A percentile compares a stretch with the other conserved stretches of the same genome.
phyloP scores from a whole-genome alignment of 2,329 filamentous ascomycete genomes.

The Alternaria metachromatica region DNA sequence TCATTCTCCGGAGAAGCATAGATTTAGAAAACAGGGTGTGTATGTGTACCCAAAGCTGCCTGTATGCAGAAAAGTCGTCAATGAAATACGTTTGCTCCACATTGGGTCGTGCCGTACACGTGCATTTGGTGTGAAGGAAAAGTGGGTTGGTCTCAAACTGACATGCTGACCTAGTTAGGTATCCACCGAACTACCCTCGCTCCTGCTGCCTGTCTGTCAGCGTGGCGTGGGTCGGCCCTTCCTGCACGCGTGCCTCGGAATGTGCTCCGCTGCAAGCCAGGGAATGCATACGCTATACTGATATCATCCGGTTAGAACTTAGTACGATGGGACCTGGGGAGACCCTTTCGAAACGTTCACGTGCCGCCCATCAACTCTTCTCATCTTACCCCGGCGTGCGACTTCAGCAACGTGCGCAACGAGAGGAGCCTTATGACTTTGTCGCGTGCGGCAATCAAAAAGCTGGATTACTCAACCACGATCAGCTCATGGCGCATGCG shows the following conservation, averaged over 20 bases:
- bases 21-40: neutral
- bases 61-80: neutral
- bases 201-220: neutral
- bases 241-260: neutral
- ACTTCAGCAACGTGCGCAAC: neutral
- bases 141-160: neutral
- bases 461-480: neutral
- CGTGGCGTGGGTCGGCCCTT: neutral
- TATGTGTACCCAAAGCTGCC: neutral
- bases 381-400: neutral
- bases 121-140: neutral
- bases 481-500: neutral
- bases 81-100: conserved; percentile 3
- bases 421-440: neutral
- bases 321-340: neutral
- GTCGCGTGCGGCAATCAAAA: neutral
- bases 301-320: neutral
- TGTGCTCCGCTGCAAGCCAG: neutral
- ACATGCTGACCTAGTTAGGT: neutral
- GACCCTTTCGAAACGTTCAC: neutral
- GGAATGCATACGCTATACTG: neutral
- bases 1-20: neutral
- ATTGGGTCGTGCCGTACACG: neutral
- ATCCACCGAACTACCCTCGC: neutral
- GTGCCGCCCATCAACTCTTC: neutral